These are phyloP conservation scores for Rhodocollybia butyracea DNA, from an alignment of 768 basidiomycete species.

Conservation along the genomic window DNA sequence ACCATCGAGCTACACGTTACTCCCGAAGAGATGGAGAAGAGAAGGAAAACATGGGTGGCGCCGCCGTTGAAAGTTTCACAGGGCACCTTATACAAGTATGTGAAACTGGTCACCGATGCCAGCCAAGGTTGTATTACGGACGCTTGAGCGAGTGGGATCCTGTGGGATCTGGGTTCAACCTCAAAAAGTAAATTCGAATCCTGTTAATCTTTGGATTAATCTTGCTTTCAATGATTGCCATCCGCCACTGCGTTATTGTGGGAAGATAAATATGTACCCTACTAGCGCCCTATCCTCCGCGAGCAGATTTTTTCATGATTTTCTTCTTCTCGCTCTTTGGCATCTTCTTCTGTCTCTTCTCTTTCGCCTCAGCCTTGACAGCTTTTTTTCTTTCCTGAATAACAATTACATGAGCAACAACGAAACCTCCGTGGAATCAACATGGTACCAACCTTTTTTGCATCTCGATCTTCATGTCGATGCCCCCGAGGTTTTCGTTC, in stretches of 20 bases:
- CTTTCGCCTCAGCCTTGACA: slow-evolving; percentile 80
- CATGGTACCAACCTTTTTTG: slow-evolving; percentile 67
- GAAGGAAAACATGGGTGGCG: slow-evolving; percentile 73
- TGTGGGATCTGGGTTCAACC: background rate
- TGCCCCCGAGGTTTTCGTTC: slow-evolving; percentile 78
- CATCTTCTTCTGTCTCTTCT: slow-evolving; percentile 90
- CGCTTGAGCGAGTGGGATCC: slow-evolving; percentile 41
- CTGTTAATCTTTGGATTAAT: background rate
- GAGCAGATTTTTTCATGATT: slow-evolving; percentile 55
- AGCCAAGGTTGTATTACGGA: slow-evolving; percentile 93
- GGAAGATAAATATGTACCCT: slow-evolving; percentile 8
- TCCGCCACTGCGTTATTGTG: background rate
- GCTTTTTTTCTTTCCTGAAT: slow-evolving; percentile 87
- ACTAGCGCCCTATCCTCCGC: slow-evolving; percentile 17
- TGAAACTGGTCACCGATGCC: slow-evolving; percentile 85
- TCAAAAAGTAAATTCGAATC: background rate
- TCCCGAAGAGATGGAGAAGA: slow-evolving; percentile 71
- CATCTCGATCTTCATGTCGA: slow-evolving; percentile 87
- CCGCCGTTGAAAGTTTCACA: slow-evolving; percentile 81
- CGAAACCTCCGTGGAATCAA: slow-evolving; percentile 3
- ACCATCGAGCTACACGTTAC: slow-evolving; percentile 76
- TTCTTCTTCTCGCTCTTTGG: slow-evolving; percentile 94
- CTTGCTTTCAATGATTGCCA: background rate
- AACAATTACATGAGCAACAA: slow-evolving; percentile 9
- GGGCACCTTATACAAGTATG: slow-evolving; percentile 88